Evolutionary conservation across 2,329 filamentous ascomycete species (phyloP).

Genomic region (Aspergillaceae sp.): DNA sequence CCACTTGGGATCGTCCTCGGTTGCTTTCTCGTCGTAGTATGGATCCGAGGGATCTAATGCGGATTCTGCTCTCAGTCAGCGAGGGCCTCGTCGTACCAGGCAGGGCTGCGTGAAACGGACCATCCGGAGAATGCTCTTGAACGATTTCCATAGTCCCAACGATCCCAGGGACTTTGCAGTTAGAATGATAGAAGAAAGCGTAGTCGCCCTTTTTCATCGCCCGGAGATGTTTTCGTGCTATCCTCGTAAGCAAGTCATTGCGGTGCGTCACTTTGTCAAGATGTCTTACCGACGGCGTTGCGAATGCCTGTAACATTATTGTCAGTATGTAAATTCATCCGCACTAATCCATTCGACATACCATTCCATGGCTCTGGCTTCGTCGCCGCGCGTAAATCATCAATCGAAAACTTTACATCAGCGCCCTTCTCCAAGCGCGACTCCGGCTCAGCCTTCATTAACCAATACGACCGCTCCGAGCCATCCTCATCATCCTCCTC

Average conservation of each 20-base stretch:
- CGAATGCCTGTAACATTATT: conserved; percentile 32
- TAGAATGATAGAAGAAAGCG: conserved; percentile 96
- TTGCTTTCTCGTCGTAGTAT: conserved; percentile 76
- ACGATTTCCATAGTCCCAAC: conserved; percentile 86
- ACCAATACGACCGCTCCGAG: conserved; percentile 53
- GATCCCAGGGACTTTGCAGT: conserved; percentile 81
- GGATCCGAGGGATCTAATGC: conserved; percentile 64
- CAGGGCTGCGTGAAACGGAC: conserved; percentile 38
- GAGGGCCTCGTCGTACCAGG: neutral
- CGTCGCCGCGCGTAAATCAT: conserved; percentile 65
- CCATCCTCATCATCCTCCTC: conserved; percentile 12
- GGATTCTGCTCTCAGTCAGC: conserved; percentile 41
- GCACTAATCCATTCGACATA: conserved; percentile 34
- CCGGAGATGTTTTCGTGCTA: conserved; percentile 79
- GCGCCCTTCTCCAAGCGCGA: conserved; percentile 75
- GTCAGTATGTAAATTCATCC: neutral
- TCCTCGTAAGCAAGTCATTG: conserved; percentile 14
- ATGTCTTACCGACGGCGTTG: conserved; percentile 32
- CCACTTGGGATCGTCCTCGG: conserved; percentile 66
- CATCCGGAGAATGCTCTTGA: conserved; percentile 69
- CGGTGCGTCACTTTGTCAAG: neutral
- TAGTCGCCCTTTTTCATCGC: conserved; percentile 86
- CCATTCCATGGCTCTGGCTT: conserved; percentile 88
- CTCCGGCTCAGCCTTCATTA: conserved; percentile 84
- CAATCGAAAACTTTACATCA: conserved; percentile 90